Base-by-base conservation (phyloP, 441 rosid genomes). In the Raphanus hybrid region DNA sequence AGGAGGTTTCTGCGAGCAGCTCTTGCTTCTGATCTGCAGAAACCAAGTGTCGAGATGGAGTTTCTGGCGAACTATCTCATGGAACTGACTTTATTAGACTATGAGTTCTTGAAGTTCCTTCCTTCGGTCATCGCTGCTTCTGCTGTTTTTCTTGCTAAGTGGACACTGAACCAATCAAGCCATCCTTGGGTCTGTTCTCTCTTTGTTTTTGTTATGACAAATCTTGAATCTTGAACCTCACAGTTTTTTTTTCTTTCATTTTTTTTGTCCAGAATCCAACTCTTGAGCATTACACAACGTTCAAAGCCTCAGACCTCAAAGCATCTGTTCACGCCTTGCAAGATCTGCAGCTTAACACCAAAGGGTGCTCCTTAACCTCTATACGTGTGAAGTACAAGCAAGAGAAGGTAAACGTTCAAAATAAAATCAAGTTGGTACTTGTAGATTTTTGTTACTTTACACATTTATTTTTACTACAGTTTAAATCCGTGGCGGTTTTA, bases 1-100 rank as follows among this genome's bases (percentile, higher is more conserved):
- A 89, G 93, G 86, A 87, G 93, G 74, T 89, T 81, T 69, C 77
- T 86, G 34, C 84, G 87, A 70, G 92, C 93, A 78, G 93, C 88
- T 3, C 93, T 86, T 65, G 89, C 85, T 77, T 75, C 85, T 74
- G 76, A 82, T 75, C 68, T 82, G 81, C 89, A 89, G 88, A 82
- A 73, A 63, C 84, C 86, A 60, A 76, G 85, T 74, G 70, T 83
- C 10, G 91, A 89, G 59, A 45, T 89, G 77, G 91, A 57, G 61
- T 18, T 8, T 57, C 29, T 57, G 1, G 61, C 61, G 6, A 57
- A 57, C 29, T 57, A 57, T 57, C 61, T 57, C 61, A 57, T 57
- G 12, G 61, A 57, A 18, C 29, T 57, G 61, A 57, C 61, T 12
- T 18, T 57, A 18, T 18, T 57, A 57, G 61, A 57, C 3, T 57